Base-by-base conservation (phyloP, 768 basidiomycete species). In the Psilocybe tampanensis region DNA sequence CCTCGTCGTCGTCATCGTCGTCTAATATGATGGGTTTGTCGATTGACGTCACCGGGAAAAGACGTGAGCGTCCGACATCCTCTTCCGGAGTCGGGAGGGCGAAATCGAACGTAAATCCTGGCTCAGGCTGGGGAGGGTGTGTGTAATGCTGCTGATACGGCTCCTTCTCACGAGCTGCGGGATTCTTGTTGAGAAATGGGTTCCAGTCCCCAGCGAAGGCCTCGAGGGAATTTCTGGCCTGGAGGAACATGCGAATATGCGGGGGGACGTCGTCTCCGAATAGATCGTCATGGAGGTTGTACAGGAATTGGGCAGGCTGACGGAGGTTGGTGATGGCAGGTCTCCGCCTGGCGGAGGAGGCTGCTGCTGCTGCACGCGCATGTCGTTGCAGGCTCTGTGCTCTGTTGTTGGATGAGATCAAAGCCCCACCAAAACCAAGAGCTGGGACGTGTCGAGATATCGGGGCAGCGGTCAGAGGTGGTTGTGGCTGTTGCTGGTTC, bases 31-130 rank as follows among this genome's bases (percentile, higher is more conserved):
- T 76, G 34, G 78, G 74, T n/a, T 70, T 66, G 11, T 72, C 62
- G 13, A 71, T 66, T 7, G 78, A 71, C 8, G 75, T 66, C 2
- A 61, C 61, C 17, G 71, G 72, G 59, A 70, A 72, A 23, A 58
- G 57, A 24, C 59, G 52, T 17, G 61, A 55, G 19, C 55, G 56
- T 23, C 64, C 47, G 36, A 55, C 34, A 34, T 55, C 62, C 23
- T 70, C 62, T 4, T 70, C 52, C 2, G 74, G 52, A 42, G 71
- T 69, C 12, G 71, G 69, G n/a, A 77, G 75, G 2, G 79, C 80
- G 69, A 93, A 91, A 66, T 90, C 82, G 63, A 80, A 81, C 0
- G 86, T 83, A 67, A 88, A 92, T 1, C 88, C 89, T n/a, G 85
- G 73, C 13, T 79, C 74, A 6, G 83, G 74, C 4, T 69, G 71